Conservation (phyloP, 345 rosid species). For the Noccaea caerulescens region DNA sequence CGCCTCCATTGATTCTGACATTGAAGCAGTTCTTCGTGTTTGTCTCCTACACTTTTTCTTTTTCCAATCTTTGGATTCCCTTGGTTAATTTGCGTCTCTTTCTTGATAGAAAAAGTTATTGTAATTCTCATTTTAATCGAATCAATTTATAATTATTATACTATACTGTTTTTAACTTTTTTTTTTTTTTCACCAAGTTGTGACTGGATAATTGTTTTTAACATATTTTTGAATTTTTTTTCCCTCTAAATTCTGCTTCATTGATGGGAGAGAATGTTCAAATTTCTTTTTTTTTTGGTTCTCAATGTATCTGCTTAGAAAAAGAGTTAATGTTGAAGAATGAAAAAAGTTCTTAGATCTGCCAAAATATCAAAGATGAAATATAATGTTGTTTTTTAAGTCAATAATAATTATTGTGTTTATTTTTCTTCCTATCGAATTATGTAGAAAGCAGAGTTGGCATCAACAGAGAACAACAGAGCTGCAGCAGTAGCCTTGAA, state of each 20-base stretch:
- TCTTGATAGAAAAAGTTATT: no score
- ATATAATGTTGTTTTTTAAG: no score
- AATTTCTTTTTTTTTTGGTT: not conserved
- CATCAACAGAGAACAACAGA: slow-evolving; percentile 59
- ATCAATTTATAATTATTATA: no score
- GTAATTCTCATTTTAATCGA: no score
- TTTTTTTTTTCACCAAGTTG: no score
- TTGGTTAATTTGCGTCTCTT: not conserved
- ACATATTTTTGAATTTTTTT: not conserved
- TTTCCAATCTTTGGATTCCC: not conserved
- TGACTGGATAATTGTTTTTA: not conserved
- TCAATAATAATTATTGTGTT: not conserved
- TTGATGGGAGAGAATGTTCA: not conserved
- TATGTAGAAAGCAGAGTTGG: slow-evolving; percentile 68
- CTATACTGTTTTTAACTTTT: no score
- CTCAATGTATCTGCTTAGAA: not conserved
- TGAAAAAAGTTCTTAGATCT: not conserved
- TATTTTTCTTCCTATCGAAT: not conserved
- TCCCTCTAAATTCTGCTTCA: not conserved
- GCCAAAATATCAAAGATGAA: not conserved
- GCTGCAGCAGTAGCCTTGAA: slow-evolving; percentile 71
- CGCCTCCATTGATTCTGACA: slow-evolving; percentile 56
- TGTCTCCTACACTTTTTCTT: slow-evolving; percentile 3
- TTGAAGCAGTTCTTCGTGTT: slow-evolving; percentile 57
- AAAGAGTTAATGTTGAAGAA: not conserved